Evolutionary conservation across 2,329 filamentous ascomycete species (phyloP), one percentile per base, ranked within the genome.

Genomic region (Xylariales sp.): DNA sequence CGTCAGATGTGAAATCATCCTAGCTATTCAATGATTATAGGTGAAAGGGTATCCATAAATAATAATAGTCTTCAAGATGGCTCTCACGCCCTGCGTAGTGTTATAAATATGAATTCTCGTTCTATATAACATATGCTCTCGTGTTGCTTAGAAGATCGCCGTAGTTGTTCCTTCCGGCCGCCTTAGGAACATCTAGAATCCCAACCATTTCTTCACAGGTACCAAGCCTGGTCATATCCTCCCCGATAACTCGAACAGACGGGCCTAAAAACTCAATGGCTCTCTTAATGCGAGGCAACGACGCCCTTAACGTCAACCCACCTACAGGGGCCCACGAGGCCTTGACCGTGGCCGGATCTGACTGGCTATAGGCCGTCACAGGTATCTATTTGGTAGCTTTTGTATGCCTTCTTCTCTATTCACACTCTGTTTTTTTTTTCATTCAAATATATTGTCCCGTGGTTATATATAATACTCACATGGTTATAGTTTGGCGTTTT

Each of bases 341-440:
- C 23, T 77, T 86, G 8, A 78, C 80, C 0, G 74, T 73, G 1
- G 75, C 81, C 57, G 85, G 84, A 64, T 87, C 85, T 23, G 76
- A 84, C 79, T 87, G 84, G 84, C 81, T 86, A 7, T 87, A 81
- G 80, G 79, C 84, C 46, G 83, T 84, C 14, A 81, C 80, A 3
- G 82, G 83, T 61, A 49, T 86, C 72, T 85, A 81, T 69, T 65
- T 76, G 4, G 14, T 85, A 10, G 75, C 79, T 34, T 82, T 84
- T 59, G 61, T 68, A 52, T 9, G 60, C 57, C 14, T 18, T 58
- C 45, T 32, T 18, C 1, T 7, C n/a, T 36, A 9, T 36, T 62
- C 49, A 39, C 6, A 32, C 34, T 6, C 9, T 36, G 34, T 36
- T 5, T 36, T 36, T 36, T 5, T 36, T 36, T 36, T 9, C 23